Percentiles rank a stretch among this genome's conserved stretches.
These are phyloP conservation scores for Dentipellis fragilis DNA, from an alignment of 768 basidiomycete genomes.

Conservation along the genomic window DNA sequence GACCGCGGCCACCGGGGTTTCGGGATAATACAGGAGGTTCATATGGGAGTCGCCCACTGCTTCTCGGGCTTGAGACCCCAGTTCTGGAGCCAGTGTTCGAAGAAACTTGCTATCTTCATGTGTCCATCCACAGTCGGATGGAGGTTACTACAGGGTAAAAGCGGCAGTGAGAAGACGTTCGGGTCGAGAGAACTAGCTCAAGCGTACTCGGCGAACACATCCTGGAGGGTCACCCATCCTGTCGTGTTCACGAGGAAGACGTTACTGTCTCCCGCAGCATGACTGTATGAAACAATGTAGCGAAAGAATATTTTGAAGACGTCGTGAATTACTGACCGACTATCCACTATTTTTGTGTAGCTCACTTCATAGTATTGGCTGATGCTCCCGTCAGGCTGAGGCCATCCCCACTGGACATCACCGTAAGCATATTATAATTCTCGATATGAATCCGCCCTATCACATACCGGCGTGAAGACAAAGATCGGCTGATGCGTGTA, in stretches of 20 bases:
- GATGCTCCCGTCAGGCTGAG: constrained; percentile 34
- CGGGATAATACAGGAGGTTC: too few relatives aligned
- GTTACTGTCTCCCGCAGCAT: constrained; percentile 33
- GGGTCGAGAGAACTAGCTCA: background rate
- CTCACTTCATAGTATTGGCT: constrained; percentile 36
- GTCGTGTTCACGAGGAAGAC: constrained; percentile 46
- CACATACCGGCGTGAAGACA: constrained; percentile 40
- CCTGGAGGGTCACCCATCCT: constrained; percentile 42
- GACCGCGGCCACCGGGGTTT: too few relatives aligned
- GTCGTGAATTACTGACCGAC: constrained; percentile 18
- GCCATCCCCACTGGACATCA: constrained; percentile 42
- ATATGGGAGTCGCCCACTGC: background rate
- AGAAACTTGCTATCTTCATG: constrained; percentile 34
- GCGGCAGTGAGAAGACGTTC: too few relatives aligned
- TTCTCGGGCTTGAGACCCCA: constrained; percentile 29
- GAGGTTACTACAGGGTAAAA: constrained; percentile 26
- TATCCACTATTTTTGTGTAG: constrained; percentile 35
- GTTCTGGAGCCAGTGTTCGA: constrained; percentile 33
- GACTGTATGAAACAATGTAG: constrained; percentile 16
- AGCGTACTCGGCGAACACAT: constrained; percentile 37
- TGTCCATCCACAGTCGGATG: constrained; percentile 42
- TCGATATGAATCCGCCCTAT: background rate
- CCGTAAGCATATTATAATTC: background rate
- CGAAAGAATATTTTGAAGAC: background rate
- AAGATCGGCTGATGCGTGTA: constrained; percentile 41